A percentile compares a stretch with the other conserved stretches of the same genome.
Evolutionary conservation across 2,329 filamentous ascomycete species (phyloP).

Genomic region (Fusarium stilboides): DNA sequence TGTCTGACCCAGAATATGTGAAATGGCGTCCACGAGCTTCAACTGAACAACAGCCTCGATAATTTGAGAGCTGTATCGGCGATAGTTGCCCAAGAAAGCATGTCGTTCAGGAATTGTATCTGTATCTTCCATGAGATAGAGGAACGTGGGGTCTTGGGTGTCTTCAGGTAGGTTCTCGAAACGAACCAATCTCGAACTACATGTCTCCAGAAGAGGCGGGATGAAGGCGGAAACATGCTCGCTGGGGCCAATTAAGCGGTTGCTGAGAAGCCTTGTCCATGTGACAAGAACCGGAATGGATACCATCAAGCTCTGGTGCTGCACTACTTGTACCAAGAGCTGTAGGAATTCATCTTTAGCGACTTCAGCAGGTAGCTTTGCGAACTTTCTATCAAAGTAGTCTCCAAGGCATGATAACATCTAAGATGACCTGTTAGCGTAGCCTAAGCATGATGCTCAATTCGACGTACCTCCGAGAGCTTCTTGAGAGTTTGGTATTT

Average conservation of each 20-base stretch:
- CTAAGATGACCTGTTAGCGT: constrained; percentile 58
- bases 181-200: constrained; percentile 85
- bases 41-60: constrained; percentile 89
- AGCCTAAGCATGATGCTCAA: background rate
- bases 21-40: constrained; percentile 86
- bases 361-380: constrained; percentile 72
- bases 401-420: constrained; percentile 88
- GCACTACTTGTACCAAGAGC: constrained; percentile 83
- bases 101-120: constrained; percentile 95
- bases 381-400: constrained; percentile 84
- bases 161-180: constrained; percentile 91
- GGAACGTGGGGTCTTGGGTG: constrained; percentile 81
- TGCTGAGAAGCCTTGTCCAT: constrained; percentile 87
- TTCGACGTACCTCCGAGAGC: constrained; percentile 81
- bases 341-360: constrained; percentile 84
- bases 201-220: constrained; percentile 84
- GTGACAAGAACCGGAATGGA: constrained; percentile 93
- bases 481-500: constrained; percentile 96
- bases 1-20: constrained; percentile 86
- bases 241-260: constrained; percentile 76
- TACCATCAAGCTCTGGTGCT: constrained; percentile 89
- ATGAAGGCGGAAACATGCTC: constrained; percentile 76
- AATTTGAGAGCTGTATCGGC: constrained; percentile 88
- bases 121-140: constrained; percentile 92
- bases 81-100: constrained; percentile 95